These are phyloP conservation scores for Globisporangium acanthophoron DNA, from an alignment of 352 stramenopile genomes.

Conservation along the genomic window DNA sequence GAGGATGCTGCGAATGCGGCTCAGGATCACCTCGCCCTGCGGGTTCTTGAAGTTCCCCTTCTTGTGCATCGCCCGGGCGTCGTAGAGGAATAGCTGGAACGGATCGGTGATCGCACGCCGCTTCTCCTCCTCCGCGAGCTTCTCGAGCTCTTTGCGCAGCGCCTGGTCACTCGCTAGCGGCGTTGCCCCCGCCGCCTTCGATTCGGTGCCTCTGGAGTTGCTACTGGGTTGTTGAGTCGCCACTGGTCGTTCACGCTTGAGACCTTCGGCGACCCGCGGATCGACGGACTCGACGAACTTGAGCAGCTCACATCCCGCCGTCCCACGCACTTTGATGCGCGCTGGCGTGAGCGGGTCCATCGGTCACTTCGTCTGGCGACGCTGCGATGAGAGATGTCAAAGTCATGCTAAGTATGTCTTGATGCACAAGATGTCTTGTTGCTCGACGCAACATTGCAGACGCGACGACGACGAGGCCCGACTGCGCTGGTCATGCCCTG, in stretches of 20 bases:
- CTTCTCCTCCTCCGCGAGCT: slow-evolving; percentile 64
- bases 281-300: slow-evolving; percentile 42
- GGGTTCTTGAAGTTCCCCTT: slow-evolving; percentile 64
- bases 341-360: slow-evolving; percentile 20
- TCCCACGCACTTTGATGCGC: slow-evolving; percentile 37
- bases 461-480: too few species aligned
- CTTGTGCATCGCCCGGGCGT: slow-evolving; percentile 52
- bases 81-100: slow-evolving; percentile 61
- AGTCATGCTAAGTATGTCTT: too few species aligned
- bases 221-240: neutral
- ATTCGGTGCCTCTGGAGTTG: neutral
- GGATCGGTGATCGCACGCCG: slow-evolving; percentile 47
- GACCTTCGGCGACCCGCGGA: slow-evolving; percentile 48
- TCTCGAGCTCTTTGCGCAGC: slow-evolving; percentile 24
- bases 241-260: slow-evolving; percentile 22
- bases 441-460: too few species aligned
- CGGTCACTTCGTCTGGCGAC: too few species aligned
- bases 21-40: slow-evolving; percentile 46
- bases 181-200: neutral
- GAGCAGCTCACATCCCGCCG: slow-evolving; percentile 40
- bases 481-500: too few species aligned
- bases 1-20: slow-evolving; percentile 42
- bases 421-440: too few species aligned
- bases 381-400: too few species aligned
- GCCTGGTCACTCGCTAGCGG: neutral